Conservation (phyloP, 1,284 basidiomycete species). For the Irpex sp. region DNA sequence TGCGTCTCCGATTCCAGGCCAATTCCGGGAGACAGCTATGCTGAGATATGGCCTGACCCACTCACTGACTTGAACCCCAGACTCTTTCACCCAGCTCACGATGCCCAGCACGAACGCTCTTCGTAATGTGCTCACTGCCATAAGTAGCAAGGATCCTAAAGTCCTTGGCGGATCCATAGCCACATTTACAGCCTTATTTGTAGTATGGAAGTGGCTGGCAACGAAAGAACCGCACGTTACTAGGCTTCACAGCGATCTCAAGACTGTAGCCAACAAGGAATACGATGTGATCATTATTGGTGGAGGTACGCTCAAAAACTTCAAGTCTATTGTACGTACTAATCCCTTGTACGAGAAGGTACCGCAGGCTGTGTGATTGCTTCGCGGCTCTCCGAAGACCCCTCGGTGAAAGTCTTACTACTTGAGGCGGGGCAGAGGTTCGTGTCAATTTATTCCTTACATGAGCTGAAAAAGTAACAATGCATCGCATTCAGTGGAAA, state of each 20-base stretch:
- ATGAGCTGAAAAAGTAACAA: slow-evolving; percentile 11
- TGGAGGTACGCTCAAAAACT: slow-evolving; percentile 40
- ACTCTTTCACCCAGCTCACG: no score
- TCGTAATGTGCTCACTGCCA: neutral
- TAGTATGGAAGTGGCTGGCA: neutral
- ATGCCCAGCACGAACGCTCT: neutral
- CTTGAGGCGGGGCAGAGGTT: slow-evolving; percentile 68
- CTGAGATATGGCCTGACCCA: no score
- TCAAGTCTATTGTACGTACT: neutral
- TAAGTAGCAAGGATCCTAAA: neutral
- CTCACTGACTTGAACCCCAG: no score
- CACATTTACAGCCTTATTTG: neutral
- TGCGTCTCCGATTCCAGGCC: no score
- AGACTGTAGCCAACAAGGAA: slow-evolving; percentile 26
- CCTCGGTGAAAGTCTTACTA: slow-evolving; percentile 51
- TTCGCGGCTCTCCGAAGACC: slow-evolving; percentile 58
- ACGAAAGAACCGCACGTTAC: neutral
- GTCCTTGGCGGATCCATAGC: neutral
- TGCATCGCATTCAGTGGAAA: slow-evolving; percentile 14
- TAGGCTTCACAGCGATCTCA: neutral
- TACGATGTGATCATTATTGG: slow-evolving; percentile 67
- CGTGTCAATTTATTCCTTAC: slow-evolving; percentile 2
- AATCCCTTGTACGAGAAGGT: slow-evolving; percentile 26
- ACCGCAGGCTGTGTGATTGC: slow-evolving; percentile 70
- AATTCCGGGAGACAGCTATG: no score